Conservation (phyloP, 257 asterid species). For the Nicotiana tabacum region DNA sequence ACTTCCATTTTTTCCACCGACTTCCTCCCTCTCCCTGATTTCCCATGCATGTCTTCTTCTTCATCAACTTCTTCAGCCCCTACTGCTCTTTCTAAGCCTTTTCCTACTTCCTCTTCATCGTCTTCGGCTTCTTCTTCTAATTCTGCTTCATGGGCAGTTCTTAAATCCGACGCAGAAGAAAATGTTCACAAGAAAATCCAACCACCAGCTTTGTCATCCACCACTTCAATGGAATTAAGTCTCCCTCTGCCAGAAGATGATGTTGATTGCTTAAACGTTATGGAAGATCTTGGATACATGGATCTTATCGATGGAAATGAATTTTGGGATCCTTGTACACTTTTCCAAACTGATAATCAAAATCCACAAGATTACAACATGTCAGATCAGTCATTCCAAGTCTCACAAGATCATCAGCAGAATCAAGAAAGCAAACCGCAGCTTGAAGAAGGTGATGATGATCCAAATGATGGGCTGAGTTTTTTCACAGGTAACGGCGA, state of each 20-base stretch:
- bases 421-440: background rate
- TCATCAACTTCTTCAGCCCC: slow-evolving; percentile 70
- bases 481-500: slow-evolving; percentile 55
- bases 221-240: background rate
- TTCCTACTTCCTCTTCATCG: slow-evolving; percentile 31
- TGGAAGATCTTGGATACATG: slow-evolving; percentile 70
- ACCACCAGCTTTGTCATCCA: slow-evolving; percentile 29
- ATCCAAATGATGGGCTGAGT: slow-evolving; percentile 17
- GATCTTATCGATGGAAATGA: slow-evolving; percentile 60
- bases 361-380: slow-evolving; percentile 17
- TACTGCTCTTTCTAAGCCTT: slow-evolving; percentile 14
- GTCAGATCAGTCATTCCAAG: background rate
- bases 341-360: slow-evolving; percentile 44
- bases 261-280: slow-evolving; percentile 39
- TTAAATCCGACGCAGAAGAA: slow-evolving; percentile 32
- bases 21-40: slow-evolving; percentile 73
- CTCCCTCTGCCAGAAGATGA: slow-evolving; percentile 9
- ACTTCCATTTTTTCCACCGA: slow-evolving; percentile 50
- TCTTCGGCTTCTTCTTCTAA: slow-evolving; percentile 19
- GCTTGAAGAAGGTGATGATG: background rate
- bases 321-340: slow-evolving; percentile 67
- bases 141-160: slow-evolving; percentile 33
- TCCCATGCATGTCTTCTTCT: slow-evolving; percentile 92
- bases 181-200: background rate
- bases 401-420: background rate